A percentile compares a stretch with the other conserved stretches of the same genome.
phyloP scores from a whole-genome alignment of 192 early-diverging fungal species.

The Podila epigama region DNA sequence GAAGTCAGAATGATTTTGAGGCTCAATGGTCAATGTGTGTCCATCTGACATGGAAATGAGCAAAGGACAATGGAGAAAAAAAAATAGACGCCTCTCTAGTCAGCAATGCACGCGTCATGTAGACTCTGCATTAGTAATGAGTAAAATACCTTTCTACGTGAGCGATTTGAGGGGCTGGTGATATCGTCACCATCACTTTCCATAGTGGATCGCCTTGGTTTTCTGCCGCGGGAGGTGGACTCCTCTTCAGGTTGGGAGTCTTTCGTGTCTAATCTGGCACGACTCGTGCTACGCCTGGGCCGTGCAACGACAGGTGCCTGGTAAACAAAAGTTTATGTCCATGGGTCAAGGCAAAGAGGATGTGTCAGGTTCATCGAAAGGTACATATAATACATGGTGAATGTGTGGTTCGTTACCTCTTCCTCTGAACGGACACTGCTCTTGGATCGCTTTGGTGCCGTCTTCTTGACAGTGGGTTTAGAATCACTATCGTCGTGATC shows the following conservation, averaged over 20 bases:
- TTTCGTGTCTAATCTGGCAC: constrained; percentile 12
- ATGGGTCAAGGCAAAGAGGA: background rate
- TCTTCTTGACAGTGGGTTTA: background rate
- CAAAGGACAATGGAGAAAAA: too few relatives aligned
- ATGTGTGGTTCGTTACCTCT: background rate
- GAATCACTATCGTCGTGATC: background rate
- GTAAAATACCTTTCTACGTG: constrained; percentile 2
- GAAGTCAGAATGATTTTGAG: background rate
- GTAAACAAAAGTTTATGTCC: background rate
- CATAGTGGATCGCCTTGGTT: background rate
- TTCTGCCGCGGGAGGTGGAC: constrained; percentile 13
- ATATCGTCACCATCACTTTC: constrained; percentile 21
- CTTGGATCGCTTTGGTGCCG: background rate
- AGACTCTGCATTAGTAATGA: too few relatives aligned
- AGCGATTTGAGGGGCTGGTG: background rate
- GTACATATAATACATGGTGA: too few relatives aligned
- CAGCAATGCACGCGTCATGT: too few relatives aligned
- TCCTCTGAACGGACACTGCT: background rate
- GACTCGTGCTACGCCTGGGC: constrained; percentile 32
- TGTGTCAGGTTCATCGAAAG: background rate
- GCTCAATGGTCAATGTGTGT: too few relatives aligned
- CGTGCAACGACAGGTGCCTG: background rate
- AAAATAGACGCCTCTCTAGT: too few relatives aligned
- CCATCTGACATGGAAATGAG: too few relatives aligned
- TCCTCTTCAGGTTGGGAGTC: constrained; percentile 6